A percentile compares a stretch with the other conserved stretches of the same genome.
These are phyloP conservation scores for Mucor irregularis DNA, from an alignment of 371 early-diverging fungal species.

Conservation along the genomic window DNA sequence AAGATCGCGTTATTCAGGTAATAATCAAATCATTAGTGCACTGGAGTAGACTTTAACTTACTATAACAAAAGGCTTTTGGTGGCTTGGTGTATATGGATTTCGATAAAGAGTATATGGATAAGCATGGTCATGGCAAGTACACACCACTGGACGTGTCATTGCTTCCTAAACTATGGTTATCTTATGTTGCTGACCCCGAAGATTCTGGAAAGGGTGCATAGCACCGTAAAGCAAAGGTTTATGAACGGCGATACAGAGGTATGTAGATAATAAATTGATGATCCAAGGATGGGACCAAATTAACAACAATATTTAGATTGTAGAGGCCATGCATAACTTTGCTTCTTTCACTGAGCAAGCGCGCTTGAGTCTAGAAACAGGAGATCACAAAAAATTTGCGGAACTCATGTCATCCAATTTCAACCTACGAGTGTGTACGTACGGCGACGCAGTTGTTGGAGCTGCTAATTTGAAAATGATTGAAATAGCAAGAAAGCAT, in stretches of 20 bases:
- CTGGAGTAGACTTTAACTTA: not conserved
- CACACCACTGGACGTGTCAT: slow-evolving; percentile 30
- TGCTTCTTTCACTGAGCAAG: slow-evolving; percentile 50
- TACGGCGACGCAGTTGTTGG: slow-evolving; percentile 54
- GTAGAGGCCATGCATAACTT: slow-evolving; percentile 61
- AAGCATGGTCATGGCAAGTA: slow-evolving; percentile 61
- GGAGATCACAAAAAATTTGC: slow-evolving; percentile 37
- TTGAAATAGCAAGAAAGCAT: slow-evolving; percentile 44
- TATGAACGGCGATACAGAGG: slow-evolving; percentile 56
- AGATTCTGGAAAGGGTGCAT: slow-evolving; percentile 71
- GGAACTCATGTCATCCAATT: slow-evolving; percentile 51
- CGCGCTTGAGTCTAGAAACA: slow-evolving; percentile 24
- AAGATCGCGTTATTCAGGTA: slow-evolving; percentile 72
- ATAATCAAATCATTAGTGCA: too few relatives aligned
- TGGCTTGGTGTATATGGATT: slow-evolving; percentile 74
- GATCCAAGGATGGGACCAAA: too few relatives aligned
- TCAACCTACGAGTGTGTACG: slow-evolving; percentile 45
- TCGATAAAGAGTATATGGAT: slow-evolving; percentile 56
- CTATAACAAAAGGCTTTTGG: slow-evolving; percentile 40
- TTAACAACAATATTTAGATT: slow-evolving; percentile 32
- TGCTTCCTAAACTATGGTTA: slow-evolving; percentile 49
- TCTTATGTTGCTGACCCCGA: slow-evolving; percentile 68
- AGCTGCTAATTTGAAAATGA: slow-evolving; percentile 48
- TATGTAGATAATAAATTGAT: slow-evolving; percentile 21
- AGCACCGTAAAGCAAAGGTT: slow-evolving; percentile 59